These are phyloP conservation scores for Anisodus acutangulus DNA, from an alignment of 257 asterid genomes.

Conservation along the genomic window DNA sequence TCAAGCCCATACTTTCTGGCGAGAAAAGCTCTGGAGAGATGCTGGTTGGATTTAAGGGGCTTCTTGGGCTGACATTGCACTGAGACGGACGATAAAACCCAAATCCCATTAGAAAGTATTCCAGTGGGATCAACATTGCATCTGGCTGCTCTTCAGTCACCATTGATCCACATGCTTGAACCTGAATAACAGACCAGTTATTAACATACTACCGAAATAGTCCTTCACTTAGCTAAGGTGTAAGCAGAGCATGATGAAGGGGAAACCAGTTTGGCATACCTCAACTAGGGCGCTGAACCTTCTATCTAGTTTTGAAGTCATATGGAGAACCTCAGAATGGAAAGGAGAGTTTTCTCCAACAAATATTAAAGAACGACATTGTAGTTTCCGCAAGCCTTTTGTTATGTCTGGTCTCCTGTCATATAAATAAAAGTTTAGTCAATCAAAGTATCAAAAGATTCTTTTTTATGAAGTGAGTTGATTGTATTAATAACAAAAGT, in stretches of 20 bases:
- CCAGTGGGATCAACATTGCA: slow-evolving; percentile 67
- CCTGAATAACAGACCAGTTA: slow-evolving; percentile 40
- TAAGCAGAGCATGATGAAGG: background rate
- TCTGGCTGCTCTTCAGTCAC: slow-evolving; percentile 76
- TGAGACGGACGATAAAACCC: slow-evolving; percentile 62
- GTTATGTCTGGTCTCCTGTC: slow-evolving; percentile 69
- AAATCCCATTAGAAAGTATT: slow-evolving; percentile 65
- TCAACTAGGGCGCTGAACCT: slow-evolving; percentile 69
- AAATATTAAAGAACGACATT: slow-evolving; percentile 60
- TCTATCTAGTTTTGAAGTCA: slow-evolving; percentile 67
- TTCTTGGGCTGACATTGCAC: slow-evolving; percentile 62
- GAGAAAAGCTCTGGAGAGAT: slow-evolving; percentile 72
- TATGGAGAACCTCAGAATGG: slow-evolving; percentile 64
- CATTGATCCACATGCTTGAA: slow-evolving; percentile 70
- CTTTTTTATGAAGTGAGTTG: too few species aligned
- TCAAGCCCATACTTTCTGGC: slow-evolving; percentile 80
- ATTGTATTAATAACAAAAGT: too few species aligned
- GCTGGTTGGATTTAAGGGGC: slow-evolving; percentile 72
- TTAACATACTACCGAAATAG: background rate
- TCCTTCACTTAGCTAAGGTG: background rate
- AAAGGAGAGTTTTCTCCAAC: slow-evolving; percentile 67
- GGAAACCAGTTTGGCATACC: slow-evolving; percentile 41
- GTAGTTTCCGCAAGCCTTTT: slow-evolving; percentile 51
- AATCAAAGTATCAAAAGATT: background rate
- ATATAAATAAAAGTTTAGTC: slow-evolving; percentile 12